Evolutionary conservation across 768 basidiomycete genomes (phyloP), one percentile per base, ranked within the genome.

Genomic region (Coprinellus micaceus): DNA sequence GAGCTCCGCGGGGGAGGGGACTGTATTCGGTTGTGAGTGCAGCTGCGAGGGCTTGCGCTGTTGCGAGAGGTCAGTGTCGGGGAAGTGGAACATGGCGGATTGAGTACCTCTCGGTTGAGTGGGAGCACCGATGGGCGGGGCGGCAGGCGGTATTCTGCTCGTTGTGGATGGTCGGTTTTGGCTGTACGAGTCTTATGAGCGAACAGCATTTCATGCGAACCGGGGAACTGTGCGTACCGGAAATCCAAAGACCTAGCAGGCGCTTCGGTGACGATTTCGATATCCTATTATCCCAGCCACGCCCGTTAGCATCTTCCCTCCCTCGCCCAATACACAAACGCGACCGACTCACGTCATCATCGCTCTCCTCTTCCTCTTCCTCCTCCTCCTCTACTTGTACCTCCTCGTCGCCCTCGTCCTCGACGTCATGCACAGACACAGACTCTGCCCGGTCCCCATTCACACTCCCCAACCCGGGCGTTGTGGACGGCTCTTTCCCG

Each of bases 191-290:
- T 28, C 33, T 25, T 17, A n/a, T 26, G 60, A 6, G n/a, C 29
- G 33, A 10, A 21, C 49, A 28, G 58, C 39, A 17, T 53, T 52
- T 45, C 41, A 54, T 37, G 36, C 36, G 9, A 37, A 9, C 36
- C 17, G 28, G 11, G 52, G 19, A 43, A 51, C 29, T 43, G 24
- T 53, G 58, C 74, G 52, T 66, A 87, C 87, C 90, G 80, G 64
- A 92, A 83, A 72, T 93, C 90, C 19, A 89, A 71, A 4, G 85
- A 88, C 54, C 84, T 85, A 17, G 83, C 70, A 9, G 84, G 75
- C 2, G 84, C 84, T 64, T 96, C 91, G 83, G 92, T 87, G 53
- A 96, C 93, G 61, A 96, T 89, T 75, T 96, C 94, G 60, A 96
- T 79, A 67, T 96, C 86, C 88, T 92, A 56, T 41, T 9, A n/a